These are phyloP conservation scores for Phytopythium sindhum DNA, from an alignment of 352 stramenopile species.

Conservation along the genomic window DNA sequence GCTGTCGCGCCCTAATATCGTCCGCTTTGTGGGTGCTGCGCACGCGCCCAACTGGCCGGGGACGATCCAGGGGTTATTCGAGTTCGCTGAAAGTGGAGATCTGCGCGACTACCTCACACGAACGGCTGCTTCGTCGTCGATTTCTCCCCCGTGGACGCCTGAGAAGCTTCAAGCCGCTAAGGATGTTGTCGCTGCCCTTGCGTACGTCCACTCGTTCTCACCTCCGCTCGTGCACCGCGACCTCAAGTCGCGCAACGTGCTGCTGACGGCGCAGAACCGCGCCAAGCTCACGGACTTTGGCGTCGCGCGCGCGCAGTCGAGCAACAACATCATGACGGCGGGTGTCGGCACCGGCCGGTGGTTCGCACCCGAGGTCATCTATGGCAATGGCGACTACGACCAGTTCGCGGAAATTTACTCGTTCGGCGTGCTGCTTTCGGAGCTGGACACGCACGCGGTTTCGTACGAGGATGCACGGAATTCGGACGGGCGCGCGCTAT, in stretches of 20 bases:
- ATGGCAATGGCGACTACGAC: conserved; percentile 3
- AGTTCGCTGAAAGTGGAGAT: conserved; percentile 65
- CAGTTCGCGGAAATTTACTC: conserved; percentile 8
- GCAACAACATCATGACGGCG: conserved; percentile 13
- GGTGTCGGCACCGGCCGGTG: conserved; percentile 17
- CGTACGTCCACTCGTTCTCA: conserved; percentile 39
- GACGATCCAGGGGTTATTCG: conserved; percentile 53
- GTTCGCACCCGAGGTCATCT: conserved; percentile 17
- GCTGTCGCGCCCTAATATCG: conserved; percentile 62
- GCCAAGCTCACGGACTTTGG: conserved; percentile 26
- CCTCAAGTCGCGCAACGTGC: conserved; percentile 30
- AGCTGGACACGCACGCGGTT: conserved; percentile 10
- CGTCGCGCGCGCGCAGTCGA: neutral
- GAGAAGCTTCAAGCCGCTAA: conserved; percentile 35
- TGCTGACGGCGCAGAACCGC: conserved; percentile 4
- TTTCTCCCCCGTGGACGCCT: conserved; percentile 5
- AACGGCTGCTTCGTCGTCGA: neutral
- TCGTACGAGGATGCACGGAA: conserved; percentile 3
- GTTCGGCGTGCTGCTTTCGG: conserved; percentile 11
- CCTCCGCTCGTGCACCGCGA: conserved; percentile 43
- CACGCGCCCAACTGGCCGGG: conserved; percentile 41
- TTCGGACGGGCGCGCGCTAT: neutral
- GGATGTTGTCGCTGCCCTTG: conserved; percentile 43
- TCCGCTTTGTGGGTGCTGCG: conserved; percentile 59
- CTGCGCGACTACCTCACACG: conserved; percentile 36